These are phyloP conservation scores for Colletotrichum acutatum DNA, from an alignment of 2,329 filamentous ascomycete genomes.

Conservation along the genomic window DNA sequence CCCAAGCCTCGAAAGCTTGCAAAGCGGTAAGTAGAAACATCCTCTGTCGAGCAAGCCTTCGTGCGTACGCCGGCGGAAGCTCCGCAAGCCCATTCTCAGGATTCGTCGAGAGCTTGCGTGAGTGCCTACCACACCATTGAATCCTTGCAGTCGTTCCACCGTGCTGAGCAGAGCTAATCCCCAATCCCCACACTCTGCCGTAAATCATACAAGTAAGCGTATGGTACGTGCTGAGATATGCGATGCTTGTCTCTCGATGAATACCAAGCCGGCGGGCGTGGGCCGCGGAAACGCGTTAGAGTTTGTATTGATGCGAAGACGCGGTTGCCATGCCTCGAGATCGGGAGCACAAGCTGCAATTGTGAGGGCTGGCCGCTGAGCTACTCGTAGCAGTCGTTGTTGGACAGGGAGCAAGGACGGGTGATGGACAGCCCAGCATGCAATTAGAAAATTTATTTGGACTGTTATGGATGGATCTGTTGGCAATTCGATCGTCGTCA, in stretches of 20 bases:
- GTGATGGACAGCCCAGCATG: slow-evolving; percentile 26
- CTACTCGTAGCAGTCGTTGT: neutral
- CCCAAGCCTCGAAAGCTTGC: slow-evolving; percentile 4
- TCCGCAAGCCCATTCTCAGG: neutral
- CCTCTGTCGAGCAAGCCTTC: slow-evolving; percentile 11
- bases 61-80: slow-evolving; percentile 14
- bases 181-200: slow-evolving; percentile 5
- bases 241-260: slow-evolving; percentile 11
- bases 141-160: slow-evolving; percentile 28
- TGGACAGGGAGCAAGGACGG: neutral
- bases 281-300: neutral
- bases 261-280: slow-evolving; percentile 3
- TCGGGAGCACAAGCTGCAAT: neutral
- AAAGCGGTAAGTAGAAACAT: neutral
- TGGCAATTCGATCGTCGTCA: slow-evolving; percentile 1
- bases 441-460: slow-evolving; percentile 15
- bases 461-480: slow-evolving; percentile 8
- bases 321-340: neutral
- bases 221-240: slow-evolving; percentile 19
- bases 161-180: neutral
- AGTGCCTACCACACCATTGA: slow-evolving; percentile 9
- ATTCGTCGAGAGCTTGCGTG: slow-evolving; percentile 5
- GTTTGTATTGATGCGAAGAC: neutral
- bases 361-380: neutral
- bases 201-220: slow-evolving; percentile 5